Conservation (phyloP, 305 asterid species). For the Fraxinus floribunda region DNA sequence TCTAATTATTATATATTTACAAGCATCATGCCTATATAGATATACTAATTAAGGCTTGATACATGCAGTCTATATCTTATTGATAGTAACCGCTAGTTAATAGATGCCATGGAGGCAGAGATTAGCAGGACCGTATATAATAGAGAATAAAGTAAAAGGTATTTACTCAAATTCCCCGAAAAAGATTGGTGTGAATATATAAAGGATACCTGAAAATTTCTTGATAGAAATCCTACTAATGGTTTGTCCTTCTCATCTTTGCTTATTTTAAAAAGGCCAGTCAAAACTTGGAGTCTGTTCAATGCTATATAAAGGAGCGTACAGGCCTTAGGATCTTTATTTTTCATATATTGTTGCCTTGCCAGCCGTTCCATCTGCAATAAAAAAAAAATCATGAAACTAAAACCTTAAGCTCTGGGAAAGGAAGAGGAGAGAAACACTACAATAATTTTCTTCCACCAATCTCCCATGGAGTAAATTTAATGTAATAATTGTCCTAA, state of each 20-base stretch:
- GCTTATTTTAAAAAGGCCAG: conserved; percentile 95
- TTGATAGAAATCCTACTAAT: conserved; percentile 74
- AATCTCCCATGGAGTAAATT: not conserved
- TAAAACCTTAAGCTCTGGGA: not conserved
- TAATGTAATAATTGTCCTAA: not conserved
- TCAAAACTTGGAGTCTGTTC: conserved; percentile 92
- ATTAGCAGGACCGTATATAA: conserved; percentile 14
- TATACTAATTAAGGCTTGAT: not conserved
- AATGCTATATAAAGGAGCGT: conserved; percentile 86
- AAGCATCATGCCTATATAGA: not conserved
- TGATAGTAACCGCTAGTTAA: conserved; percentile 19
- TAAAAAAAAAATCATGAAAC: conserved; percentile 7
- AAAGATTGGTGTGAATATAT: conserved; percentile 8
- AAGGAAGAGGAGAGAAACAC: not conserved
- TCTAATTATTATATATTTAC: not conserved
- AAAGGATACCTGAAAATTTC: conserved; percentile 87
- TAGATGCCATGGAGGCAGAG: conserved; percentile 13
- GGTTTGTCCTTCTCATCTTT: conserved; percentile 94
- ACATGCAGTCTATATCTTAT: not conserved
- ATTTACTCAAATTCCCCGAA: not conserved
- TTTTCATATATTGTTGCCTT: conserved; percentile 76
- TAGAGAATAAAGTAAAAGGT: conserved; percentile 10
- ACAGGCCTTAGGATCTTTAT: conserved; percentile 92
- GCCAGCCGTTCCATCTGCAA: conserved; percentile 96
- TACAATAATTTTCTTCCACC: not conserved